These are phyloP conservation scores for Pyricularia sp. DNA, from an alignment of 2,329 filamentous ascomycete genomes.

Conservation along the genomic window DNA sequence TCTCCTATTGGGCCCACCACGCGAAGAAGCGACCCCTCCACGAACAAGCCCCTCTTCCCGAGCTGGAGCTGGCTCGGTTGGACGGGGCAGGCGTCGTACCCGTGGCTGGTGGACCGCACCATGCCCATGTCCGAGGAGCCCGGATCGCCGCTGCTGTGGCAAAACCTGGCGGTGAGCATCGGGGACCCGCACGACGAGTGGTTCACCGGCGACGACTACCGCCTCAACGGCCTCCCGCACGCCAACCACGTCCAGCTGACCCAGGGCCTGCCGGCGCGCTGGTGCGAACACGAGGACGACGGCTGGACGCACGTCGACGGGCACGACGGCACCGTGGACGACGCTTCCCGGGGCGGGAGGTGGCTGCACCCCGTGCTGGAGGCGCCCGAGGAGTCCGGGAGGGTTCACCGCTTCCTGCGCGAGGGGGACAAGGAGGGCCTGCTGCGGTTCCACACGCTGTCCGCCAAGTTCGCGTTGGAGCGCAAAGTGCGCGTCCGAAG, in stretches of 20 bases:
- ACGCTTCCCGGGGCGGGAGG: background rate
- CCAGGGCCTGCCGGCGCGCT: background rate
- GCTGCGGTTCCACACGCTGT: slow-evolving; percentile 4
- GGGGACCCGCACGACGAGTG: slow-evolving; percentile 3
- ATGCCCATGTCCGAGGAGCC: slow-evolving; percentile 5
- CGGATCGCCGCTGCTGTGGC: slow-evolving; percentile 6
- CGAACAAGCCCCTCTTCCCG: background rate
- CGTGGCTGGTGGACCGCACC: slow-evolving; percentile 1
- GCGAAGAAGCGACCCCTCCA: background rate
- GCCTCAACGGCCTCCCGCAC: slow-evolving; percentile 3
- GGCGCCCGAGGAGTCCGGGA: background rate
- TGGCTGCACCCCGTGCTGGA: slow-evolving; percentile 3
- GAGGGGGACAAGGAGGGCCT: background rate
- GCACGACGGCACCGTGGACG: background rate
- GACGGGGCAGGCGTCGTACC: slow-evolving; percentile 4
- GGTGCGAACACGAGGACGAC: slow-evolving; percentile 1
- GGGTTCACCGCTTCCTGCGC: background rate
- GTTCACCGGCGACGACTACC: slow-evolving; percentile 4
- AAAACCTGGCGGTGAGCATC: slow-evolving; percentile 1
- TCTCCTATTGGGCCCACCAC: slow-evolving; percentile 8
- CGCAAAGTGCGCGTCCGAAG: background rate
- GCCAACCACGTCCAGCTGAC: background rate
- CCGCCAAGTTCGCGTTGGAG: background rate
- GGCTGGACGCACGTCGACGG: slow-evolving; percentile 1
- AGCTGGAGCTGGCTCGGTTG: slow-evolving; percentile 6